These are phyloP conservation scores for Sugiyamaella xylanicola DNA, from an alignment of 1,139 yeast species.

Conservation along the genomic window DNA sequence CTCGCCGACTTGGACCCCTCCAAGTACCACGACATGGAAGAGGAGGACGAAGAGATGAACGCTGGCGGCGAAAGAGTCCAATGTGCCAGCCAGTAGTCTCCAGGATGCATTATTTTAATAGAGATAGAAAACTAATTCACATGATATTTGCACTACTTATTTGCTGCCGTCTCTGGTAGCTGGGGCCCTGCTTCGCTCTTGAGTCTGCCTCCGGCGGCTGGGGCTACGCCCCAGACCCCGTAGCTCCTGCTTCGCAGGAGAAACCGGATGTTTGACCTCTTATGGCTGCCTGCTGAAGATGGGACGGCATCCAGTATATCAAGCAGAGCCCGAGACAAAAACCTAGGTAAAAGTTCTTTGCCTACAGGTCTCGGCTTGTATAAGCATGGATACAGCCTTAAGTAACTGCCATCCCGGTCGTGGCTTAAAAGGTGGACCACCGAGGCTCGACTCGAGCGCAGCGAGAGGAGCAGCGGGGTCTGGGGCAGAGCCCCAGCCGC, in stretches of 20 bases:
- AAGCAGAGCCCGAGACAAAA: too few species aligned
- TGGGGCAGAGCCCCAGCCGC: conserved; percentile 7
- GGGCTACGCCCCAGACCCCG: conserved; percentile 13
- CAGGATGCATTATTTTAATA: neutral
- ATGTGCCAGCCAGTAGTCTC: conserved; percentile 66
- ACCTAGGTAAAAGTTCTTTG: too few species aligned
- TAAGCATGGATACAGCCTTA: too few species aligned
- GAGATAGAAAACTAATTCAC: conserved; percentile 9
- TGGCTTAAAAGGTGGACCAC: neutral
- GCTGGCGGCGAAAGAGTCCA: conserved; percentile 66
- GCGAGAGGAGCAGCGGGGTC: conserved; percentile 8
- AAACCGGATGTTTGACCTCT: too few species aligned
- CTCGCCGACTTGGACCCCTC: conserved; percentile 61
- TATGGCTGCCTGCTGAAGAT: too few species aligned
- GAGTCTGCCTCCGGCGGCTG: conserved; percentile 12
- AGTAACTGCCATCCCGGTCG: too few species aligned
- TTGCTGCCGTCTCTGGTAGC: neutral
- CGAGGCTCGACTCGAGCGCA: neutral
- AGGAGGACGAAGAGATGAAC: conserved; percentile 59
- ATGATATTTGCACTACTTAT: neutral
- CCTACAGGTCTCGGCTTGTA: too few species aligned
- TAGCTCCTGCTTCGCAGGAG: conserved; percentile 8
- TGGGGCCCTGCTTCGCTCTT: neutral
- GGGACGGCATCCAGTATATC: too few species aligned
- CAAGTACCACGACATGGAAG: conserved; percentile 51